These are phyloP conservation scores for Chytriomyces hyalinus DNA, from an alignment of 192 early-diverging fungal species.

Conservation along the genomic window DNA sequence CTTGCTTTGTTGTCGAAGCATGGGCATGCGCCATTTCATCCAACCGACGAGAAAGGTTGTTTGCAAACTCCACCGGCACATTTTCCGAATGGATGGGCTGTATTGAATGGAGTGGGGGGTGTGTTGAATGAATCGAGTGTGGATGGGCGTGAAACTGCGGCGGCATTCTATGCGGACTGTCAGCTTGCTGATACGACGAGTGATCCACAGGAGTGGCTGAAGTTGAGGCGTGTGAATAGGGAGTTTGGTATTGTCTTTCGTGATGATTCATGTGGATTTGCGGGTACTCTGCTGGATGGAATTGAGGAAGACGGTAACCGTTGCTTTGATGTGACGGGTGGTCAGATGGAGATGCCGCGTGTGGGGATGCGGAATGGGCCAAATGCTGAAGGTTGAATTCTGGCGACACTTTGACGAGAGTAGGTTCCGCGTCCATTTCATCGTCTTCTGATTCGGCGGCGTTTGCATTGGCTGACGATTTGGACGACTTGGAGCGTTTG, in stretches of 20 bases:
- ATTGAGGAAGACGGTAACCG: not conserved
- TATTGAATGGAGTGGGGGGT: too few relatives aligned
- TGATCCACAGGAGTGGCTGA: too few relatives aligned
- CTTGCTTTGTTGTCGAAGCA: too few relatives aligned
- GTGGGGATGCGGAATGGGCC: constrained; percentile 3
- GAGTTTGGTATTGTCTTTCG: not conserved
- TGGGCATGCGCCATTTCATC: too few relatives aligned
- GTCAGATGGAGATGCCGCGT: not conserved
- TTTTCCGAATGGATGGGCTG: too few relatives aligned
- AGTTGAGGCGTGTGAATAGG: not conserved
- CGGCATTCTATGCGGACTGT: too few relatives aligned
- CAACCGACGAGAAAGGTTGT: too few relatives aligned
- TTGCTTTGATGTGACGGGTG: not conserved
- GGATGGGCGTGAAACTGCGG: too few relatives aligned
- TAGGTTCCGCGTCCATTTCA: not conserved
- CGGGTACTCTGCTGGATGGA: not conserved
- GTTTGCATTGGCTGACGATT: not conserved
- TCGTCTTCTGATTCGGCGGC: not conserved
- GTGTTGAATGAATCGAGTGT: too few relatives aligned
- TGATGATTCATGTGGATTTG: not conserved
- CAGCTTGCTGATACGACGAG: too few relatives aligned
- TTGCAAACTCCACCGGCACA: too few relatives aligned
- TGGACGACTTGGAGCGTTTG: not conserved
- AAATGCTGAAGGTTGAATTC: not conserved
- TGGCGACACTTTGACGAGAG: not conserved